Evolutionary conservation across 371 early-diverging fungal genomes (phyloP).

Genomic region (Mortierella sp.): DNA sequence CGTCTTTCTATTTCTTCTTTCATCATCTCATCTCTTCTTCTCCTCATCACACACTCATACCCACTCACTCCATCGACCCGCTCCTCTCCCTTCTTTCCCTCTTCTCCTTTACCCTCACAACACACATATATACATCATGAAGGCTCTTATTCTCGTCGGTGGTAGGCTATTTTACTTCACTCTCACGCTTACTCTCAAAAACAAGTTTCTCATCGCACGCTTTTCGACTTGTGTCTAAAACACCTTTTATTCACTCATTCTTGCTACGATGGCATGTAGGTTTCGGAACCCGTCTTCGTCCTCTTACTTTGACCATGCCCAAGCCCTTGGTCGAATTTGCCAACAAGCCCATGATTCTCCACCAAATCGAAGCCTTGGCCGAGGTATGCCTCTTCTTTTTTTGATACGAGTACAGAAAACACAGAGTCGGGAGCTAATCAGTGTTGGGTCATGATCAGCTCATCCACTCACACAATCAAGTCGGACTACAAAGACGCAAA

Average conservation of each 20-base stretch:
- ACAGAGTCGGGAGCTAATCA: not conserved
- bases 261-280: slow-evolving; percentile 75
- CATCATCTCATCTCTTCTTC: slow-evolving; percentile 12
- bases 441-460: not conserved
- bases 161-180: slow-evolving; percentile 66
- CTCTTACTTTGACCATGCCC: slow-evolving; percentile 97
- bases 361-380: slow-evolving; percentile 98
- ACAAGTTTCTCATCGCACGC: not conserved
- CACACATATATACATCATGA: slow-evolving; percentile 72
- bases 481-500: not conserved
- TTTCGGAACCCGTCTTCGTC: slow-evolving; percentile 98
- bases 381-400: slow-evolving; percentile 70
- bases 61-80: not conserved
- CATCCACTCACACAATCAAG: slow-evolving; percentile 8
- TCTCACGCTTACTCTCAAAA: not conserved
- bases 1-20: not conserved
- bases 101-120: not conserved
- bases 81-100: not conserved
- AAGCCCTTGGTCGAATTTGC: slow-evolving; percentile 99
- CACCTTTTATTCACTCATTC: not conserved
- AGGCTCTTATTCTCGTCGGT: slow-evolving; percentile 99
- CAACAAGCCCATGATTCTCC: slow-evolving; percentile 99
- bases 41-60: not conserved
- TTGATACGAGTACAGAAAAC: not conserved
- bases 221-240: not conserved